These are phyloP conservation scores for Dipteronia sinensis DNA, from an alignment of 345 rosid species.

Conservation along the genomic window DNA sequence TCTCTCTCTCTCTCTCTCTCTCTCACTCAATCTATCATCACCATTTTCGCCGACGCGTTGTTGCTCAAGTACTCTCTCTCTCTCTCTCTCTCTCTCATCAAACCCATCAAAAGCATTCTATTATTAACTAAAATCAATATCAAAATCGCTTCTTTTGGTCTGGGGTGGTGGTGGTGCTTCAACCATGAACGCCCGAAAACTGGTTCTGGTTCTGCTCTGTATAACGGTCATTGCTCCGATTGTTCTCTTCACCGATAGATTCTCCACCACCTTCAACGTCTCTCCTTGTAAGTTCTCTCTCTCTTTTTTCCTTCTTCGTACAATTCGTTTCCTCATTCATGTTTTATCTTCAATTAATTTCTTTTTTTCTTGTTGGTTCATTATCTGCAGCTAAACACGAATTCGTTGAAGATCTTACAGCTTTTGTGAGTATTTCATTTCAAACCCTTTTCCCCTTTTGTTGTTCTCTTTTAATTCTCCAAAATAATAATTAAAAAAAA, in stretches of 20 bases:
- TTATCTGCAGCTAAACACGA: slow-evolving; percentile 60
- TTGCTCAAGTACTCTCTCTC: not conserved
- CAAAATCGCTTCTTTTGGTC: not conserved
- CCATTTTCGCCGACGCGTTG: slow-evolving; percentile 8
- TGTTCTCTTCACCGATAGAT: slow-evolving; percentile 61
- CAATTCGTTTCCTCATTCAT: not conserved
- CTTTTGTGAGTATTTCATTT: slow-evolving; percentile 54
- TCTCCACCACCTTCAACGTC: slow-evolving; percentile 45
- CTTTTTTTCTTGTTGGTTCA: not conserved
- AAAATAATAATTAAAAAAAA: too few relatives aligned
- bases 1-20: not conserved
- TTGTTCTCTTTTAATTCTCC: not conserved
- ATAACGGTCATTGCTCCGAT: slow-evolving; percentile 83
- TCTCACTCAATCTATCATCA: not conserved
- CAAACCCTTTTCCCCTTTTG: not conserved
- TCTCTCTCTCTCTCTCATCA: too few relatives aligned
- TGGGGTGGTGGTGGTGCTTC: not conserved
- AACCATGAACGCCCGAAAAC: slow-evolving; percentile 62
- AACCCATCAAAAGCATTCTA: not conserved
- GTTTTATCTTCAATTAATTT: not conserved
- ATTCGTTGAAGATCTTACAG: slow-evolving; percentile 65
- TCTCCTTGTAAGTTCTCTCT: slow-evolving; percentile 43
- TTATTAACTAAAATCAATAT: not conserved
- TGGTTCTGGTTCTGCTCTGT: slow-evolving; percentile 64
- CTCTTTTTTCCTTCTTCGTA: not conserved